Percentiles rank a stretch among this genome's conserved stretches.
Conservation (phyloP, 2,329 filamentous ascomycete genomes). For the Simplicillium aogashimaense region DNA sequence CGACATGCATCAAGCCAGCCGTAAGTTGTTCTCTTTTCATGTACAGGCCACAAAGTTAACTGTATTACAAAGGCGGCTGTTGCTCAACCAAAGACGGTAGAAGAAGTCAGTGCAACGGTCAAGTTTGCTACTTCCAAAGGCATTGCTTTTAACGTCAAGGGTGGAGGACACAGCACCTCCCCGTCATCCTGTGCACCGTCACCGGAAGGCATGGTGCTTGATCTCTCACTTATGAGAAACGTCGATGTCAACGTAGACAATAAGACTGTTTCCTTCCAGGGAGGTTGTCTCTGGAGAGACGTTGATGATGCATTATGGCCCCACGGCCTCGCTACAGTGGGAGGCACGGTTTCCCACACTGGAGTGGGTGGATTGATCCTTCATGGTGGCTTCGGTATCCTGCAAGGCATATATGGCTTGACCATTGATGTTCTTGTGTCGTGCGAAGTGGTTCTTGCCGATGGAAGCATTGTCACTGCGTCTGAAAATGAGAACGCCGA, state of each 20-base stretch:
- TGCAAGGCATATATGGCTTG: slow-evolving; percentile 44
- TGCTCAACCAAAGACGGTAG: slow-evolving; percentile 26
- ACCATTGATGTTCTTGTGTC: slow-evolving; percentile 29
- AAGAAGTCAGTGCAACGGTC: slow-evolving; percentile 31
- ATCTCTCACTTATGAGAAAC: slow-evolving; percentile 38
- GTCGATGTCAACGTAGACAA: slow-evolving; percentile 35
- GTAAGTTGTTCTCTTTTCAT: slow-evolving; percentile 5
- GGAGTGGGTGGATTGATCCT: slow-evolving; percentile 50
- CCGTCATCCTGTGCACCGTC: slow-evolving; percentile 31
- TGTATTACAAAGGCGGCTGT: slow-evolving; percentile 27
- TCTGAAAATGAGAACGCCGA: slow-evolving; percentile 31
- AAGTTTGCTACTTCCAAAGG: slow-evolving; percentile 30
- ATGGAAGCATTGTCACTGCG: slow-evolving; percentile 23
- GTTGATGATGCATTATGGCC: slow-evolving; percentile 40
- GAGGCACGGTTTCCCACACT: slow-evolving; percentile 53
- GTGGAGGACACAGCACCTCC: slow-evolving; percentile 46
- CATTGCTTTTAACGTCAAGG: slow-evolving; percentile 41
- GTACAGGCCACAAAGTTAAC: not conserved
- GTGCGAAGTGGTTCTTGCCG: slow-evolving; percentile 27
- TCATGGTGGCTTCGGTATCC: slow-evolving; percentile 48
- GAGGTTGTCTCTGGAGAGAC: slow-evolving; percentile 43
- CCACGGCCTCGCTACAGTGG: slow-evolving; percentile 46
- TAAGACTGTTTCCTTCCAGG: slow-evolving; percentile 36
- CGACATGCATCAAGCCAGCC: slow-evolving; percentile 3
- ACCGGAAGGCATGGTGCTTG: slow-evolving; percentile 44